Evolutionary conservation across 176 grass and related monocot genomes (phyloP).

Genomic region (Triticum timopheevii): DNA sequence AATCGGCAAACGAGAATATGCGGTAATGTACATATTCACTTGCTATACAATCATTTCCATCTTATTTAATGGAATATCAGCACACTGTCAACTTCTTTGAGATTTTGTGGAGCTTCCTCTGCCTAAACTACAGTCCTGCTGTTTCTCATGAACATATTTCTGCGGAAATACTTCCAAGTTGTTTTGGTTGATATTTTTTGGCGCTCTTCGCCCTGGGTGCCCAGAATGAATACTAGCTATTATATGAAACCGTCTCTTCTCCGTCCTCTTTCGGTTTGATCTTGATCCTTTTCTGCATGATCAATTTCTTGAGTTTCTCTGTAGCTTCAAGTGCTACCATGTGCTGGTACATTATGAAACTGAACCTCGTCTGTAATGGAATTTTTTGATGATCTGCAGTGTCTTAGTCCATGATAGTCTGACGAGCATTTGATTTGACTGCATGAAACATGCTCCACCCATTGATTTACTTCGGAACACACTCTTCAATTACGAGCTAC

Average conservation of each 20-base stretch:
- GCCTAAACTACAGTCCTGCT: neutral
- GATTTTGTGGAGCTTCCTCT: neutral
- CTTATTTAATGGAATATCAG: neutral
- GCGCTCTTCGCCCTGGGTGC: neutral
- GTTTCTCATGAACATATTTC: slow-evolving; percentile 13
- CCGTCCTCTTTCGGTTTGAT: neutral
- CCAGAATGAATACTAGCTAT: neutral
- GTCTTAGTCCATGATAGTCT: neutral
- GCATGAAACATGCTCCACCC: too few relatives aligned
- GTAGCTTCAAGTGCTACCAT: neutral
- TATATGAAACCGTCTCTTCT: slow-evolving; percentile 16
- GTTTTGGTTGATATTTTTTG: neutral
- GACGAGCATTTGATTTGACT: neutral
- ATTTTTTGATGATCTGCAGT: slow-evolving; percentile 9
- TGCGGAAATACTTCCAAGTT: neutral
- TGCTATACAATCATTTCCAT: slow-evolving; percentile 2
- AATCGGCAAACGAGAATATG: slow-evolving; percentile 68
- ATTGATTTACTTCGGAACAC: neutral
- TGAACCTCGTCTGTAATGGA: neutral
- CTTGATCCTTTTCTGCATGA: neutral
- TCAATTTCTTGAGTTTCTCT: neutral
- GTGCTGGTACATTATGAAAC: neutral
- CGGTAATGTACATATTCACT: slow-evolving; percentile 46
- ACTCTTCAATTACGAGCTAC: neutral
- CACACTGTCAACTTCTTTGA: neutral